Conservation (phyloP, 2,329 filamentous ascomycete genomes). For the Diplodia intermedia region DNA sequence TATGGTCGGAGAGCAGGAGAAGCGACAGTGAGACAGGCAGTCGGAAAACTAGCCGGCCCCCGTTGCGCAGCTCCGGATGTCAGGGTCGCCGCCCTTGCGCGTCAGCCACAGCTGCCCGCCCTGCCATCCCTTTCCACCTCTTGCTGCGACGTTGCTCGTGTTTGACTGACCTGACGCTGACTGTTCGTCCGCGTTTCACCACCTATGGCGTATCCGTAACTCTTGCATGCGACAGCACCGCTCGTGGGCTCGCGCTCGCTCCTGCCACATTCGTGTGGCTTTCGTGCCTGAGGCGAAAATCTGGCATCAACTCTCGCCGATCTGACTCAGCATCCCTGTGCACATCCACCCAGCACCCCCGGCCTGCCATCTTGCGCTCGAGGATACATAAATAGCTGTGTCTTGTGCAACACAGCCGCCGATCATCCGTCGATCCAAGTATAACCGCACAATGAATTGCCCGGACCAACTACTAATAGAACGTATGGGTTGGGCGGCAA, state of each 20-base stretch:
- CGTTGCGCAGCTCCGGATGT: neutral
- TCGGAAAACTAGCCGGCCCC: constrained; percentile 18
- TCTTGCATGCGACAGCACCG: neutral
- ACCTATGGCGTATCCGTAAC: neutral
- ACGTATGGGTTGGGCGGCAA: too few relatives aligned
- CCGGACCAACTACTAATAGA: neutral
- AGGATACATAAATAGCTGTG: neutral
- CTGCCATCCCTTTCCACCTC: constrained; percentile 4
- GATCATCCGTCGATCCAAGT: neutral
- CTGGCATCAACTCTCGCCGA: neutral
- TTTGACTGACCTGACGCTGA: neutral
- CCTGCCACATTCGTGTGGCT: neutral
- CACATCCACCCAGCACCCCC: constrained; percentile 3
- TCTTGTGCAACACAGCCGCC: neutral
- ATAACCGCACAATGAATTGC: neutral
- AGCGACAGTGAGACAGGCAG: neutral
- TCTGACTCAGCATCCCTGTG: constrained; percentile 20
- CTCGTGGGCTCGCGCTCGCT: neutral
- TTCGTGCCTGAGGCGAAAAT: constrained; percentile 10
- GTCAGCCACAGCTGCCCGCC: constrained; percentile 5
- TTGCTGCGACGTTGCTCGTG: neutral
- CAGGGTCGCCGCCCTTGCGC: constrained; percentile 13
- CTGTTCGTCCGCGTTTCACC: neutral
- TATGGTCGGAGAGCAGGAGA: neutral
- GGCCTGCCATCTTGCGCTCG: neutral